phyloP scores from a whole-genome alignment of 2,329 filamentous ascomycete species.

The Pseudocercospora crystallina region DNA sequence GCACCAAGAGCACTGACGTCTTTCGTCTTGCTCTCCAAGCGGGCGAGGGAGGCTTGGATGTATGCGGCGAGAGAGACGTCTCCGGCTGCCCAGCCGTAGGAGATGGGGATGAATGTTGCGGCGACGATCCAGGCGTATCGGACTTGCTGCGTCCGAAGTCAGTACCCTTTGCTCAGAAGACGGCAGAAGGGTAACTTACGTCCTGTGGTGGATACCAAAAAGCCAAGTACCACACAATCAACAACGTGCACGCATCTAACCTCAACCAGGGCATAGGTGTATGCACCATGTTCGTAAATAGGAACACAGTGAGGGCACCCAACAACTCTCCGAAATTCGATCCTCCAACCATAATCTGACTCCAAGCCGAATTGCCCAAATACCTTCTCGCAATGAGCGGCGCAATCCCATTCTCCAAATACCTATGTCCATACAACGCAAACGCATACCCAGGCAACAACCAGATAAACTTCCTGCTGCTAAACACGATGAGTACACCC shows the following conservation, averaged over 20 bases:
- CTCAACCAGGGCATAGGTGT: constrained; percentile 13
- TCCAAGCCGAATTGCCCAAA: constrained; percentile 9
- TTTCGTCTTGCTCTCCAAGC: constrained; percentile 9
- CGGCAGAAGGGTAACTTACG: no score
- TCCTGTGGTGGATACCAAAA: constrained; percentile 10
- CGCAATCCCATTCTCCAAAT: constrained; percentile 8
- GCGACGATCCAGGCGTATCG: constrained; percentile 10
- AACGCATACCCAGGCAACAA: constrained; percentile 6
- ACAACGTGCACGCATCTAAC: constrained; percentile 3
- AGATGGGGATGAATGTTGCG: constrained; percentile 11
- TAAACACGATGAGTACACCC: constrained; percentile 7
- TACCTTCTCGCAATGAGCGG: constrained; percentile 8
- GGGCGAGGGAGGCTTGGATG: constrained; percentile 9
- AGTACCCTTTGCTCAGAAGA: no score
- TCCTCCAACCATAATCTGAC: constrained; percentile 12
- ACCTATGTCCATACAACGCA: background rate
- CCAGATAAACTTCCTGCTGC: constrained; percentile 6
- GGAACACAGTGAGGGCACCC: constrained; percentile 7
- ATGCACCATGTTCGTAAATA: constrained; percentile 11
- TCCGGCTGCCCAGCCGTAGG: constrained; percentile 9
- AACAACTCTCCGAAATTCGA: constrained; percentile 10
- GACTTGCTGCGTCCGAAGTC: no score
- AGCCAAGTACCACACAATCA: constrained; percentile 9
- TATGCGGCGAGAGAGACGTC: constrained; percentile 11
- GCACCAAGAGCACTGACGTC: constrained; percentile 11